These are phyloP conservation scores for Starmerella etchellsii DNA, from an alignment of 805 yeast species.

Conservation along the genomic window DNA sequence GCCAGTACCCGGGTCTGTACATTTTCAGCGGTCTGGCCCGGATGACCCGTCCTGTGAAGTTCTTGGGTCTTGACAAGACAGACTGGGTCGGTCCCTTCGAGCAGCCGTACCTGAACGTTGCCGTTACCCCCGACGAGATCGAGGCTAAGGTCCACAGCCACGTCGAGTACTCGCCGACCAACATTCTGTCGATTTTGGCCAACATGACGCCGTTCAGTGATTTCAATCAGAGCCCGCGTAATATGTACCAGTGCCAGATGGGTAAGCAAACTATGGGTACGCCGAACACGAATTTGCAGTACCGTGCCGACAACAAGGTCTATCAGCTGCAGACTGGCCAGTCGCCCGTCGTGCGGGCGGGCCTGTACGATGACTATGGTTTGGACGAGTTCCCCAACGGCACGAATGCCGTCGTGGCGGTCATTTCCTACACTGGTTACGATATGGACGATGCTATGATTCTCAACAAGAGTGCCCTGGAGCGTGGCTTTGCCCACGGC, in stretches of 20 bases:
- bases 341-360: slow-evolving; percentile 92
- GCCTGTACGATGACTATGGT: slow-evolving; percentile 86
- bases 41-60: slow-evolving; percentile 91
- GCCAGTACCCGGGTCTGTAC: slow-evolving; percentile 94
- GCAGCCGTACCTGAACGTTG: slow-evolving; percentile 92
- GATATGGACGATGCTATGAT: slow-evolving; percentile 99
- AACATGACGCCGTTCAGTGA: slow-evolving; percentile 96
- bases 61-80: slow-evolving; percentile 67
- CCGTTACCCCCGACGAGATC: slow-evolving; percentile 87
- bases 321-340: slow-evolving; percentile 91
- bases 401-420: slow-evolving; percentile 96
- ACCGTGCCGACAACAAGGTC: slow-evolving; percentile 87
- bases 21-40: slow-evolving; percentile 85
- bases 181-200: slow-evolving; percentile 85
- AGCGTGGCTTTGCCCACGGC: slow-evolving; percentile 96
- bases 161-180: slow-evolving; percentile 91
- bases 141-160: slow-evolving; percentile 71
- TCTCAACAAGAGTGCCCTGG: slow-evolving; percentile 91
- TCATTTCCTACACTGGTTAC: slow-evolving; percentile 95
- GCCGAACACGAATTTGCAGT: slow-evolving; percentile 88
- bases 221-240: slow-evolving; percentile 97
- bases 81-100: slow-evolving; percentile 96
- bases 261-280: slow-evolving; percentile 99
- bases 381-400: slow-evolving; percentile 99
- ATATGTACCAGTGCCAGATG: slow-evolving; percentile 99